Evolutionary conservation across 2,329 filamentous ascomycete species (phyloP).

Genomic region (Herpotrichia juniperi): DNA sequence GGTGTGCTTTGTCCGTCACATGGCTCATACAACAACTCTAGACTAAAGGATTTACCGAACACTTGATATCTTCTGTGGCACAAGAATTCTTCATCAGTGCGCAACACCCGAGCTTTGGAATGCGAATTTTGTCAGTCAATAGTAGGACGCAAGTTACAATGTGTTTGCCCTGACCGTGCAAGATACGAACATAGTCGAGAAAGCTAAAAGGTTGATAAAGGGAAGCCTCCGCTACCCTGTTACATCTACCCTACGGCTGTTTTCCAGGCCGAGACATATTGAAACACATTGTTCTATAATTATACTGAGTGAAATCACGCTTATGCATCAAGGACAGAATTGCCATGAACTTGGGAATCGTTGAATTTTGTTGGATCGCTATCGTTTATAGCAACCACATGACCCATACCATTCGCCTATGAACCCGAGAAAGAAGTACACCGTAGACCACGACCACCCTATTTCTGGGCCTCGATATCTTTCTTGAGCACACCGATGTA

Average conservation of each 20-base stretch:
- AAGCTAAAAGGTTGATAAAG: too few species aligned
- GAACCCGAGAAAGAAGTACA: slow-evolving; percentile 42
- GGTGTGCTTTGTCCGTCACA: background rate
- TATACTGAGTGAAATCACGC: too few species aligned
- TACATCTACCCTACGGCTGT: too few species aligned
- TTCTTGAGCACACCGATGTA: slow-evolving; percentile 99
- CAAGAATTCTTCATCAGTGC: background rate
- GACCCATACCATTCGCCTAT: slow-evolving; percentile 46
- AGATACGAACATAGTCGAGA: too few species aligned
- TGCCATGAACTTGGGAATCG: slow-evolving; percentile 44
- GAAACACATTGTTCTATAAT: too few species aligned
- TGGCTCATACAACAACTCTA: background rate
- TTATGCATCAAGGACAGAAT: too few species aligned
- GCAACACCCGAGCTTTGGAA: too few species aligned
- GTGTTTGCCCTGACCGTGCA: too few species aligned
- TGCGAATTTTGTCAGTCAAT: too few species aligned
- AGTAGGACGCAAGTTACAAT: too few species aligned
- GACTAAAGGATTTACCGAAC: background rate
- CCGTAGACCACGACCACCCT: slow-evolving; percentile 44
- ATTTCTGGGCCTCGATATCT: slow-evolving; percentile 71
- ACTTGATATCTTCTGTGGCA: background rate
- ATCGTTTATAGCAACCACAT: slow-evolving; percentile 38
- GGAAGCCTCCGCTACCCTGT: too few species aligned
- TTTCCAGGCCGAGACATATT: too few species aligned
- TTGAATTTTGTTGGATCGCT: slow-evolving; percentile 42